Percentiles rank a stretch among this genome's conserved stretches.
These are phyloP conservation scores for Carex parvula DNA, from an alignment of 176 grass and related monocot species.

Conservation along the genomic window DNA sequence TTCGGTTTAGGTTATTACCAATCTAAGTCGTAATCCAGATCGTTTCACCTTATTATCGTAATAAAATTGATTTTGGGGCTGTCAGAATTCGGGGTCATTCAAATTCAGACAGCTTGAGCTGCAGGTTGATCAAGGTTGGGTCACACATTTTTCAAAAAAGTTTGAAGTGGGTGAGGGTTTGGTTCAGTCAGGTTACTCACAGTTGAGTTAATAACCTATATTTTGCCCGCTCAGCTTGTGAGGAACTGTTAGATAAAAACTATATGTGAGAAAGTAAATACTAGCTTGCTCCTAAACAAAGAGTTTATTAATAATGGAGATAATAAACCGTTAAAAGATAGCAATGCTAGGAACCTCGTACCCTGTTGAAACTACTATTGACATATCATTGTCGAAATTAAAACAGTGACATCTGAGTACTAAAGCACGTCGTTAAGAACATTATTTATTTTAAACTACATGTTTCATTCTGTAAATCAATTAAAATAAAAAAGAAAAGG, in stretches of 20 bases:
- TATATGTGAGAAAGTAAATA: background rate
- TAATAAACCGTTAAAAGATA: background rate
- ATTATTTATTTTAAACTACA: background rate
- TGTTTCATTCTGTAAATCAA: background rate
- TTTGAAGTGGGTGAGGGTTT: background rate
- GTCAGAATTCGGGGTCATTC: background rate
- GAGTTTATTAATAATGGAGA: background rate
- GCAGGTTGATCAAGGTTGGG: background rate
- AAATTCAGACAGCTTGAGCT: constrained; percentile 3
- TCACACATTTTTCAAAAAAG: background rate
- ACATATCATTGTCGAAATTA: background rate
- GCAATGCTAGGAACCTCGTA: background rate
- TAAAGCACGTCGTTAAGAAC: background rate
- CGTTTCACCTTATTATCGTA: background rate
- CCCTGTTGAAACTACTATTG: background rate
- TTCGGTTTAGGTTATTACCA: background rate
- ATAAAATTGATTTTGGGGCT: background rate
- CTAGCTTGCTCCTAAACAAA: background rate
- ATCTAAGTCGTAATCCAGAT: background rate
- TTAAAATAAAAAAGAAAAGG: background rate
- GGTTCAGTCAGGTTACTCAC: background rate
- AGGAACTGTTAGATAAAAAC: background rate
- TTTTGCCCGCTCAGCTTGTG: background rate
- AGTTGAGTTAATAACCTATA: background rate
- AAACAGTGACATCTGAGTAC: background rate